phyloP scores from a whole-genome alignment of 2,329 filamentous ascomycete species.

The Calonectria montana region DNA sequence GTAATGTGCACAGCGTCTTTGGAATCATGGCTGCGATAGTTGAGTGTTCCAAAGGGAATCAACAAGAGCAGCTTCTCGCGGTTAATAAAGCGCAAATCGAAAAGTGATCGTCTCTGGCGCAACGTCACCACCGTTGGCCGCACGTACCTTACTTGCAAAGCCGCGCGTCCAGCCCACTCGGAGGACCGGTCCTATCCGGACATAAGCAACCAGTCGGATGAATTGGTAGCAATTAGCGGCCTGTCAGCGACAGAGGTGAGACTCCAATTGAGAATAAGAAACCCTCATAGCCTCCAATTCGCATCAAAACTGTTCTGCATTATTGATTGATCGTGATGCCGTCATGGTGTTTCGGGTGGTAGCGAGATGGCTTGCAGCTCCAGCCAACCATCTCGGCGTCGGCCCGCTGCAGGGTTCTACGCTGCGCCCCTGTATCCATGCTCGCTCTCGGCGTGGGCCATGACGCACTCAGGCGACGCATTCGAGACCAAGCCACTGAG shows the following conservation, averaged over 20 bases:
- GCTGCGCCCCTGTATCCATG: not conserved
- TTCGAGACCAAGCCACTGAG: not conserved
- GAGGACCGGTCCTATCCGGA: constrained; percentile 31
- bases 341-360: constrained; percentile 10
- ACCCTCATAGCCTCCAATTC: not conserved
- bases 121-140: constrained; percentile 9
- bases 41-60: not conserved
- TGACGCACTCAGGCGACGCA: not conserved
- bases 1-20: constrained; percentile 26
- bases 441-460: not conserved
- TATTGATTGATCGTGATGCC: not conserved
- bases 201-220: not conserved
- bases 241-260: not conserved
- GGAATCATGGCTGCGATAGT: constrained; percentile 26
- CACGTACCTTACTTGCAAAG: constrained; percentile 15
- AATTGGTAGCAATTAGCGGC: constrained; percentile 34
- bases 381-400: not conserved
- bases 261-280: not conserved
- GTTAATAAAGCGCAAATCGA: not conserved
- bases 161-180: constrained; percentile 36
- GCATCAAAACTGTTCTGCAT: not conserved
- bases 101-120: not conserved
- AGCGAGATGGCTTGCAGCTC: not conserved
- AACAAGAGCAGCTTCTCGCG: not conserved
- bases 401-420: not conserved